phyloP scores from a whole-genome alignment of 495 filamentous ascomycete species.

The Tuber magnatum region DNA sequence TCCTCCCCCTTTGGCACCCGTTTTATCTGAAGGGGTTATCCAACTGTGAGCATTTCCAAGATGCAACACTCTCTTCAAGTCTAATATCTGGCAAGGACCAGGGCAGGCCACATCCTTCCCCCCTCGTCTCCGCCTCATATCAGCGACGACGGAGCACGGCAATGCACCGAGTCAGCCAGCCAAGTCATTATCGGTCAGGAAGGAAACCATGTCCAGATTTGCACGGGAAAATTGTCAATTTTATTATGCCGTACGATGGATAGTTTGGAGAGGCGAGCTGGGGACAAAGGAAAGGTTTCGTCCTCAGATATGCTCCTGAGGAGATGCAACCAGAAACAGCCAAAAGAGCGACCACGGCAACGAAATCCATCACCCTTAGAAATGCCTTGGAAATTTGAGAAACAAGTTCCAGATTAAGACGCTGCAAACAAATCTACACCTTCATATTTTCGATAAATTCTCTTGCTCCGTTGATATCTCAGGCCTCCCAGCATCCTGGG shows the following conservation, averaged over 20 bases:
- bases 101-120: background rate
- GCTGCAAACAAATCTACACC: background rate
- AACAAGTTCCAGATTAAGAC: background rate
- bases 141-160: background rate
- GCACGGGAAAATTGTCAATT: background rate
- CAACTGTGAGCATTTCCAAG: background rate
- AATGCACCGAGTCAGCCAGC: background rate
- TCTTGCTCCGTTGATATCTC: background rate
- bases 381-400: background rate
- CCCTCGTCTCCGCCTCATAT: background rate
- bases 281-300: background rate
- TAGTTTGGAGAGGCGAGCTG: background rate
- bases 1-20: background rate
- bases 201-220: background rate
- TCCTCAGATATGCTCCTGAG: background rate
- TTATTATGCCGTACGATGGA: background rate
- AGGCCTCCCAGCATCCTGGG: background rate
- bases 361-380: background rate
- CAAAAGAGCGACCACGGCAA: background rate
- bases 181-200: background rate
- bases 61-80: background rate
- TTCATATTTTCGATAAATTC: background rate
- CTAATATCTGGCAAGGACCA: background rate
- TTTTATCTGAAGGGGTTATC: background rate
- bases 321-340: background rate